Evolutionary conservation across 768 basidiomycete genomes (phyloP), one percentile per base, ranked within the genome.

Genomic region (Boletus edulis): DNA sequence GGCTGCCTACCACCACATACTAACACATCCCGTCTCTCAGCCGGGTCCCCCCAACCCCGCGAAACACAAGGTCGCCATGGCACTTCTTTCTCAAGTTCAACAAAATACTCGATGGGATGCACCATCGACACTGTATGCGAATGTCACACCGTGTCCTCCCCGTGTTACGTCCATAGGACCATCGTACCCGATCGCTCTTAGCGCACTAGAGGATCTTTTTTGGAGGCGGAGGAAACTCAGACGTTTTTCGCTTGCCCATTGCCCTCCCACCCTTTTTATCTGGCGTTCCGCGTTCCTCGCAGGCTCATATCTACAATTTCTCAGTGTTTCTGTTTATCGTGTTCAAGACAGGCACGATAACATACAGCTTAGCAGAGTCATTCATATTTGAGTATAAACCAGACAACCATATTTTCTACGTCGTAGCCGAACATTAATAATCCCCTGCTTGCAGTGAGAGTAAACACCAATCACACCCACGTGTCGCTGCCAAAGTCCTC

Each of bases 41-140:
- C 73, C 76, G 0, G 74, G 75, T 6, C 62, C 80, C 11, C 72
- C 82, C 4, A 88, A 82, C 50, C 83, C 84, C 31, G 72, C 82
- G 5, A 80, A 86, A 41, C 89, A 91, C 72, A 84, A 83, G 63
- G 84, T 91, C n/a, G 84, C 87, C 5, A 83, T 91, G 80, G 78
- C 85, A 0, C 73, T 91, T 10, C 76, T 91, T 35, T 67, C 76
- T 0, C 80, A 85, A 49, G 73, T 81, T 3, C 82, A 89, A 66
- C 68, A 71, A 20, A 72, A 73, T 22, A 73, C 85, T 11, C 80
- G 87, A 5, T 90, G 88, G 88, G 85, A 87, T 24, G 70, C 83
- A 11, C 76, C 86, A 4, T 81, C 86, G 57, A 84, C 87, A 4
- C 67, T 91, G 42, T 90, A 81, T 62, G 81, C 78, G 0, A 78